Base-by-base conservation (phyloP, 306 rosid genomes). In the Inga leiocalycina region DNA sequence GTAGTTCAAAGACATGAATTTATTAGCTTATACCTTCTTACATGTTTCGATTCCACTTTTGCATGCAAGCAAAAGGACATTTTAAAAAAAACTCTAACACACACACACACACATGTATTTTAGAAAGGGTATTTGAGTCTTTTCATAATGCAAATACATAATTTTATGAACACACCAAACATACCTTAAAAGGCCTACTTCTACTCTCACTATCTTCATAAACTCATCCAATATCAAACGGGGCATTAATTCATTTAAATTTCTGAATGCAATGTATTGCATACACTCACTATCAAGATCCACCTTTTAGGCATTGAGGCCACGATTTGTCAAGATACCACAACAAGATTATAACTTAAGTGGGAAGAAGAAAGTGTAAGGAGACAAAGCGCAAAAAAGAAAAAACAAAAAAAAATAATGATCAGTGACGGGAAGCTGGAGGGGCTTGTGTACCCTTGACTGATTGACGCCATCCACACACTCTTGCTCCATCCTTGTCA, bases 401-500 rank as follows among this genome's bases (percentile, higher is more conserved):
- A 27, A 27, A 27, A 10, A 10, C 5, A 22, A 24, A 43, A 41
- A 43, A 24, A 6, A 43, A n/a, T n/a, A 27, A 27, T 27, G 30
- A 27, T 41, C 56, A 52, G 66, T 19, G 20, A 46, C 34, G 78
- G 85, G 82, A 91, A 56, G 87, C 87, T 10, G 86, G 71, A 70
- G 88, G 78, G 78, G 73, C 85, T 39, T 81, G 61, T 2, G 81
- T 74, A 27, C 85, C 89, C 84, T 82, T 88, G 78, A 91, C 82
- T 37, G 91, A 82, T 81, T 90, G 83, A 19, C 92, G 91, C 92
- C 95, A 88, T 1, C 88, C 92, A 74, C 84, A 88, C 80, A 82
- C 88, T 86, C 92, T 91, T 32, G 95, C 92, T 41, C 95, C 95
- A 6, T 88, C 87, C 80, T 88, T 87, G 89, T 91, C 93, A 14